phyloP scores from a whole-genome alignment of 768 basidiomycete genomes.

The Mrakia gelida region DNA sequence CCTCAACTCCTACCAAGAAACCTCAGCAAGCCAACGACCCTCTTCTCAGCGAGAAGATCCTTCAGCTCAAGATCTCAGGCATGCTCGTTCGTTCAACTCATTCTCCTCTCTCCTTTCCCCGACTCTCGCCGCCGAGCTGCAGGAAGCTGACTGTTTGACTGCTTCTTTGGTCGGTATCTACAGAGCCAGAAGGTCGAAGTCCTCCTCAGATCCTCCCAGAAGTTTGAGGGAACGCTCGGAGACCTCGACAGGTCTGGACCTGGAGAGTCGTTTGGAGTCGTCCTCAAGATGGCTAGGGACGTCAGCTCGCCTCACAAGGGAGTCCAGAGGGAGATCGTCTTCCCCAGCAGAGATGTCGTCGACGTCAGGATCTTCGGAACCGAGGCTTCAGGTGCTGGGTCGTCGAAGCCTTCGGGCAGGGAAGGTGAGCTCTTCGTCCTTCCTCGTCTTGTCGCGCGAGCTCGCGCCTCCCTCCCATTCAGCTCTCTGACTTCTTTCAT shows the following conservation, averaged over 20 bases:
- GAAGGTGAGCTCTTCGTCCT: slow-evolving; percentile 4
- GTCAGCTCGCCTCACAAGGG: slow-evolving; percentile 15
- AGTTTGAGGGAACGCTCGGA: slow-evolving; percentile 36
- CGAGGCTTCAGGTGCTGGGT: not conserved
- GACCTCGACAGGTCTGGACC: slow-evolving; percentile 26
- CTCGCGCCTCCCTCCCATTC: not conserved
- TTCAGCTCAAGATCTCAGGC: slow-evolving; percentile 8
- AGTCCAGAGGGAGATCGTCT: slow-evolving; percentile 33
- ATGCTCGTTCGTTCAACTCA: not conserved
- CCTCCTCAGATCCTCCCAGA: slow-evolving; percentile 29
- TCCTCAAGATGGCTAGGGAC: slow-evolving; percentile 35
- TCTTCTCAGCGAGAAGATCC: slow-evolving; percentile 8
- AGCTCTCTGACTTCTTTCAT: not conserved
- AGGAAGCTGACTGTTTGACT: not conserved
- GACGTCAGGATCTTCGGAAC: slow-evolving; percentile 20
- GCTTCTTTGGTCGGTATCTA: not conserved
- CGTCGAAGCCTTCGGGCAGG: not conserved
- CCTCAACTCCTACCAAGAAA: slow-evolving; percentile 1
- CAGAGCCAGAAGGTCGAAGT: slow-evolving; percentile 37
- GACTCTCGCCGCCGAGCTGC: not conserved
- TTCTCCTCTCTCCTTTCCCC: not conserved
- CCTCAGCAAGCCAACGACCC: not conserved
- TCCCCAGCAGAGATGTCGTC: slow-evolving; percentile 34
- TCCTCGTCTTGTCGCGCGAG: not conserved
- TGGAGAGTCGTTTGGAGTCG: slow-evolving; percentile 35